Evolutionary conservation across 371 early-diverging fungal species (phyloP), one percentile per base, ranked within the genome.

Genomic region (Lichtheimia ornata): DNA sequence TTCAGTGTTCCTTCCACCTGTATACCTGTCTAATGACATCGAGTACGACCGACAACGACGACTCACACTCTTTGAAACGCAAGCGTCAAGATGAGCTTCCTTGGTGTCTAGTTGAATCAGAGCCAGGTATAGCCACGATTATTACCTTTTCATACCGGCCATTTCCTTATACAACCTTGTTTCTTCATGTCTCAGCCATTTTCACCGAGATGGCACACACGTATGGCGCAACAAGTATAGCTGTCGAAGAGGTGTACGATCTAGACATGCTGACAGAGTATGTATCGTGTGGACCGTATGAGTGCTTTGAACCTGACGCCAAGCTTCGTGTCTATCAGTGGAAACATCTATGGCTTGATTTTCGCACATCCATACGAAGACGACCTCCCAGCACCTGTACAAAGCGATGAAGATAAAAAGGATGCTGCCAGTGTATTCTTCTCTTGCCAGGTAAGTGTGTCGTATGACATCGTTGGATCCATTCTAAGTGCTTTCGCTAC

Each of bases 221-320:
- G 27, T 62, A 58, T 30, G 76, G 75, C 0, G 66, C 63, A 47
- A 67, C 59, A 17, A 69, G 55, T 11, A 53, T 67, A 5, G 40
- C 63, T n/a, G 72, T 67, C 27, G 70, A 76, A 45, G 69, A 76
- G 51, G 51, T 76, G 11, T 74, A 56, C 27, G 63, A 76, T 5
- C 51, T 72, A 4, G 70, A 75, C 18, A 43, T 61, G 15, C 18
- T 51, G 17, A 14, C 50, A 59, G 41, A 52, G 53, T 41, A 59
- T 14, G 22, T 40, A 40, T 4, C 7, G 11, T 7, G 5, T 22
- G 2, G 18, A n/a, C 22, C 24, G 28, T n/a, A 40, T 2, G 50
- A 42, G 54, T n/a, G 13, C 20, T 18, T 18, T 58, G 11, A 20
- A 24, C 35, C 9, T 47, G 9, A 28, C 22, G 27, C 28, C 40